phyloP scores from a whole-genome alignment of 352 stramenopile species.

The Globisporangium radiosum region DNA sequence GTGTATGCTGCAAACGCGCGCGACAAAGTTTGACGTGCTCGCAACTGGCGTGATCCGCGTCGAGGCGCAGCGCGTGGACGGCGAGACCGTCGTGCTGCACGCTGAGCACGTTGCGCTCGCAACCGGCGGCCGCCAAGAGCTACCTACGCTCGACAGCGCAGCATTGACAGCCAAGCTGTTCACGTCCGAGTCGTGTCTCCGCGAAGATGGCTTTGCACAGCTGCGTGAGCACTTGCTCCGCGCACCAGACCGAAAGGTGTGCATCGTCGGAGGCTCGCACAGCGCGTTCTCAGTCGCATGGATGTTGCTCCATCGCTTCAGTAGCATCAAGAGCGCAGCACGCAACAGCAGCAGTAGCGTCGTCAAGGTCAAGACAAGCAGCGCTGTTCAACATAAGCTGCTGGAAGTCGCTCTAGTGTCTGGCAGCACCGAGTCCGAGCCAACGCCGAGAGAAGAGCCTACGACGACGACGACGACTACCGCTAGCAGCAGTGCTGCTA shows the following conservation, averaged over 20 bases:
- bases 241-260: constrained; percentile 51
- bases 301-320: constrained; percentile 67
- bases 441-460: background rate
- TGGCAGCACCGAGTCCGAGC: too few species aligned
- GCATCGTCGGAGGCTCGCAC: constrained; percentile 79
- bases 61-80: constrained; percentile 20
- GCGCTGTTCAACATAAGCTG: background rate
- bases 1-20: constrained; percentile 43
- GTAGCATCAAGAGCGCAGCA: constrained; percentile 5
- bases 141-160: constrained; percentile 27
- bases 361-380: background rate
- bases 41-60: constrained; percentile 45
- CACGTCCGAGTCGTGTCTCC: constrained; percentile 53
- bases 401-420: background rate
- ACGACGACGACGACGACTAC: background rate
- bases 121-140: constrained; percentile 55
- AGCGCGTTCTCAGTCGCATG: constrained; percentile 82
- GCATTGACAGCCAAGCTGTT: constrained; percentile 54
- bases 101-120: constrained; percentile 63
- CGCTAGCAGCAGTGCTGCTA: background rate
- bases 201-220: constrained; percentile 47
- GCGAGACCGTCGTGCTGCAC: constrained; percentile 32
- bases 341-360: background rate
- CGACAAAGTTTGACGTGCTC: constrained; percentile 37
- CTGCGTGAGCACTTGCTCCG: constrained; percentile 42